Conservation (phyloP, 352 stramenopile genomes). For the Phytophthora boehmeriae region DNA sequence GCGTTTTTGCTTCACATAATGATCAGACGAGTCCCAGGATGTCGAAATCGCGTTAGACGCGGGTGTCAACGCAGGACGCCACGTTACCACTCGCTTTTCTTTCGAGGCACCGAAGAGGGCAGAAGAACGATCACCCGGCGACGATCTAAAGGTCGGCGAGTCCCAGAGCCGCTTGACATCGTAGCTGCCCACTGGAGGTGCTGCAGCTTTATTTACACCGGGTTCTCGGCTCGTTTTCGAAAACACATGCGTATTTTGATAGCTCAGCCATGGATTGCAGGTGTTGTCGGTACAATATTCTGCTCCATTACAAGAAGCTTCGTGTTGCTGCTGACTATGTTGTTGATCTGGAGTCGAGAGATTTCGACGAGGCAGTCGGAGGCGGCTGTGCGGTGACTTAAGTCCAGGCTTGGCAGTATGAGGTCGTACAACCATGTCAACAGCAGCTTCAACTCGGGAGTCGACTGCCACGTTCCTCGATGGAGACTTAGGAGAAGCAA, state of each 20-base stretch:
- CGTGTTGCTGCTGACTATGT: neutral
- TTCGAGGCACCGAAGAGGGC: conserved; percentile 51
- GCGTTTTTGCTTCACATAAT: conserved; percentile 65
- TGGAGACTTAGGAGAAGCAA: conserved; percentile 7
- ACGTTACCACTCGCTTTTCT: conserved; percentile 52
- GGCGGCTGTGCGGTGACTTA: conserved; percentile 21
- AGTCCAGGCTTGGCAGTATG: conserved; percentile 3
- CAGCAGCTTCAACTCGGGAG: neutral
- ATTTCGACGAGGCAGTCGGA: conserved; percentile 11
- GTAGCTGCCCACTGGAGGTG: conserved; percentile 41
- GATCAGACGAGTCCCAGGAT: conserved; percentile 57
- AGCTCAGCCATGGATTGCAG: conserved; percentile 27
- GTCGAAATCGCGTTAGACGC: conserved; percentile 42
- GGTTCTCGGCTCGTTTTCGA: conserved; percentile 16
- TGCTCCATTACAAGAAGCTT: neutral
- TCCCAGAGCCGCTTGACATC: conserved; percentile 61
- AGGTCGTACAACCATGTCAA: conserved; percentile 5
- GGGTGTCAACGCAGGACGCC: conserved; percentile 45
- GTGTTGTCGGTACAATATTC: no score
- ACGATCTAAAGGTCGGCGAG: conserved; percentile 8
- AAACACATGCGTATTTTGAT: conserved; percentile 19
- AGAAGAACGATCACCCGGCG: conserved; percentile 28
- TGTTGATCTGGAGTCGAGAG: conserved; percentile 11
- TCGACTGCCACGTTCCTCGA: conserved; percentile 1
- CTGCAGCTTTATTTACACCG: conserved; percentile 3